Percentiles rank a stretch among this genome's conserved stretches.
Evolutionary conservation across 2,329 filamentous ascomycete species (phyloP).

Genomic region (Daldinia sp.): DNA sequence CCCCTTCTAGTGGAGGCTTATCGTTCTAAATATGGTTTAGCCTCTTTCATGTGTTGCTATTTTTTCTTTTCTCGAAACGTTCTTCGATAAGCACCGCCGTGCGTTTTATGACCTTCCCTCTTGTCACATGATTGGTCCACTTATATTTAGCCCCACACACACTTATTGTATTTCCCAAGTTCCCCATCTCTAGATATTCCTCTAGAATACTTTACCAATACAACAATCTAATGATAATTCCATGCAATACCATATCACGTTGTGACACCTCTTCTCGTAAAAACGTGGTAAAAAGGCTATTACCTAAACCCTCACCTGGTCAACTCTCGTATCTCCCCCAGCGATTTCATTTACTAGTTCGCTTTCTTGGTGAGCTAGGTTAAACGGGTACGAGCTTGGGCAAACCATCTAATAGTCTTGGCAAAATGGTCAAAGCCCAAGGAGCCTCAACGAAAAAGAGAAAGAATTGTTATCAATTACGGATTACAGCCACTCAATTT

Average conservation of each 20-base stretch:
- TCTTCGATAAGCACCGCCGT: slow-evolving; percentile 19
- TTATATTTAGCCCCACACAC: too few relatives aligned
- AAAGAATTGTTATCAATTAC: neutral
- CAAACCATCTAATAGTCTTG: slow-evolving; percentile 13
- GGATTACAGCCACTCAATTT: slow-evolving; percentile 25
- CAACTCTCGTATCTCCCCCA: slow-evolving; percentile 13
- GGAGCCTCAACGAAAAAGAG: slow-evolving; percentile 1
- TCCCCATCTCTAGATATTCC: too few relatives aligned
- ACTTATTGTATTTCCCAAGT: too few relatives aligned
- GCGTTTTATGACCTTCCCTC: slow-evolving; percentile 12
- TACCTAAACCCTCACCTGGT: slow-evolving; percentile 4
- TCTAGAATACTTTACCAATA: too few relatives aligned
- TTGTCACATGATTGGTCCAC: too few relatives aligned
- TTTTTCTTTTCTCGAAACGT: slow-evolving; percentile 25
- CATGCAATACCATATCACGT: too few relatives aligned
- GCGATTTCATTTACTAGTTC: slow-evolving; percentile 1
- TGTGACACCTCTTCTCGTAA: slow-evolving; percentile 1
- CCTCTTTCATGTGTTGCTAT: slow-evolving; percentile 23
- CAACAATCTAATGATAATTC: too few relatives aligned
- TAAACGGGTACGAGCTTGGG: neutral
- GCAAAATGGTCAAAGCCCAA: slow-evolving; percentile 14
- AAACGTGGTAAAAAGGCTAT: slow-evolving; percentile 8
- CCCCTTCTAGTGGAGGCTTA: neutral
- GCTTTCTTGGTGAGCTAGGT: neutral
- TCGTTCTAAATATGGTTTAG: slow-evolving; percentile 21